Percentiles rank a stretch among this genome's conserved stretches.
Conservation (phyloP, 1,284 basidiomycete species). For the Puccinia sorghi region DNA sequence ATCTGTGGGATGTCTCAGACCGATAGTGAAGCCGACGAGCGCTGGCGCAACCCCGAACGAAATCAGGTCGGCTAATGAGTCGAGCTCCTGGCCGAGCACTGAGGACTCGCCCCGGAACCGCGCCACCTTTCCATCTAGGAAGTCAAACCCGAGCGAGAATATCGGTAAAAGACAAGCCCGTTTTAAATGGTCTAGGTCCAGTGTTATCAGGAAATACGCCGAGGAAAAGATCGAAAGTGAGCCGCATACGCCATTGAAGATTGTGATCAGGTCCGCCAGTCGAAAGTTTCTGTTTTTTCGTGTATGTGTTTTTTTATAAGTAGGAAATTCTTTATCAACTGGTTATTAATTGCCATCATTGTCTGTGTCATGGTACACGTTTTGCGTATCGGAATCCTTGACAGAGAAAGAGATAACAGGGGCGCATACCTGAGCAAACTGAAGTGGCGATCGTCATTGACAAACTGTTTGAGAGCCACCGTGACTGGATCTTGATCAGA, state of each 20-base stretch:
- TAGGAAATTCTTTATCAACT: constrained; percentile 27
- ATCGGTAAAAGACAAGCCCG: constrained; percentile 83
- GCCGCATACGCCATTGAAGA: constrained; percentile 99
- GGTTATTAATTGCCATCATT: constrained; percentile 1
- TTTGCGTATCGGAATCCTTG: not conserved
- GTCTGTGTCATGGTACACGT: not conserved
- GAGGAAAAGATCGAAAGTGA: constrained; percentile 93
- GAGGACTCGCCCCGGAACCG: constrained; percentile 92
- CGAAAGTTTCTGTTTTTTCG: constrained; percentile 80
- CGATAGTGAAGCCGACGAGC: constrained; percentile 84
- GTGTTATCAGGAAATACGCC: constrained; percentile 78
- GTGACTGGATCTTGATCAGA: constrained; percentile 15
- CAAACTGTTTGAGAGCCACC: constrained; percentile 71
- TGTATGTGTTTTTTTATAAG: not conserved
- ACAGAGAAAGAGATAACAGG: constrained; percentile 51
- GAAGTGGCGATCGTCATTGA: constrained; percentile 86
- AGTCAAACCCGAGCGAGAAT: constrained; percentile 96
- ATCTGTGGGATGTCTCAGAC: constrained; percentile 85
- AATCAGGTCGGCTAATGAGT: constrained; percentile 92
- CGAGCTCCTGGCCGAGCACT: constrained; percentile 97
- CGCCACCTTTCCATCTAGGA: constrained; percentile 95
- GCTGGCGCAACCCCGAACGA: constrained; percentile 97
- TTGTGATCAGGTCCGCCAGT: constrained; percentile 96
- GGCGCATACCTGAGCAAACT: constrained; percentile 78
- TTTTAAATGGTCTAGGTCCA: constrained; percentile 78